Evolutionary conservation across 2,329 filamentous ascomycete species (phyloP).

Genomic region (Exophiala xenobiotica): DNA sequence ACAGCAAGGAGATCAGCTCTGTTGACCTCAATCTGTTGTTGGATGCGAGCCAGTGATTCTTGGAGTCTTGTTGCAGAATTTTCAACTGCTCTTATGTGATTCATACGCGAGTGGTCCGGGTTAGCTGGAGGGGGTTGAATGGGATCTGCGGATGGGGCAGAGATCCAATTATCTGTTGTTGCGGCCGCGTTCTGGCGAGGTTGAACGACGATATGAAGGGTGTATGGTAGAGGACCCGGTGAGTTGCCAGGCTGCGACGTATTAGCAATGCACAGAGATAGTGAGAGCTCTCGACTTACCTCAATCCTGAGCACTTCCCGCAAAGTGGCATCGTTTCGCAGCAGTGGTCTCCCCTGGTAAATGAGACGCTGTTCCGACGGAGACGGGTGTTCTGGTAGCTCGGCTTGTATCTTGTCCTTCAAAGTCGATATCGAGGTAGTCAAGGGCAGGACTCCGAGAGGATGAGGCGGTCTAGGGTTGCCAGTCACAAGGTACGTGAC

Average conservation of each 20-base stretch:
- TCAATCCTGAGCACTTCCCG: conserved; percentile 51
- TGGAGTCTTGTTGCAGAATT: conserved; percentile 14
- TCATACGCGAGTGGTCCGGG: conserved; percentile 2
- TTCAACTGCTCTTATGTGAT: conserved; percentile 10
- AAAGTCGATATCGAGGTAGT: conserved; percentile 52
- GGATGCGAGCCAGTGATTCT: conserved; percentile 19
- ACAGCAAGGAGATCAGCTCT: conserved; percentile 21
- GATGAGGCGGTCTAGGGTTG: conserved; percentile 26
- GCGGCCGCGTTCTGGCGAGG: conserved; percentile 5
- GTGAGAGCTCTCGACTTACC: conserved; percentile 39
- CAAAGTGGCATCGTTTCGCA: conserved; percentile 50
- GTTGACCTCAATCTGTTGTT: conserved; percentile 23
- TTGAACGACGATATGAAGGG: conserved; percentile 29
- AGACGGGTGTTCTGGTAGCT: conserved; percentile 47
- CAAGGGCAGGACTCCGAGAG: conserved; percentile 37
- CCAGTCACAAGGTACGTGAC: conserved; percentile 28
- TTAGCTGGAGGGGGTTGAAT: not conserved
- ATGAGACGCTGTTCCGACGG: conserved; percentile 56
- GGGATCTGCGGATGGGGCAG: not conserved
- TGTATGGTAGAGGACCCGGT: conserved; percentile 23
- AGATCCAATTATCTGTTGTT: not conserved
- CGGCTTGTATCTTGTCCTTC: conserved; percentile 52
- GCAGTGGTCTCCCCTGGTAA: conserved; percentile 55
- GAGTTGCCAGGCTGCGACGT: conserved; percentile 5
- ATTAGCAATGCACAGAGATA: not conserved